Conservation (phyloP, 1,284 basidiomycete species). For the Cutaneotrichosporon cavernicola region DNA sequence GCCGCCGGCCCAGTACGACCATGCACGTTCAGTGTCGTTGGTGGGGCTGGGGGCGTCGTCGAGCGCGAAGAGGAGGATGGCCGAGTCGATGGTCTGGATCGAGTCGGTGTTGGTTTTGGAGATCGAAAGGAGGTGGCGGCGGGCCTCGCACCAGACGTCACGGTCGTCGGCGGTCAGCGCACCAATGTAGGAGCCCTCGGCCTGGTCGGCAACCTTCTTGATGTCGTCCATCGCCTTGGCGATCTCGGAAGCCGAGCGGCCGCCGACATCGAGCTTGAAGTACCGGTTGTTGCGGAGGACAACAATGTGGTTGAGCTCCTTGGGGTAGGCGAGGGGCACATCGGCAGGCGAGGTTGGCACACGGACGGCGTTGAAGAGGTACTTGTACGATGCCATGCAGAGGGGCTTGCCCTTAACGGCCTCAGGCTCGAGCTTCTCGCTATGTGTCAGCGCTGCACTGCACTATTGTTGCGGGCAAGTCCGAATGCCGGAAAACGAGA, state of each 20-base stretch:
- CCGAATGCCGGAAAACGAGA: not conserved
- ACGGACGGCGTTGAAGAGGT: conserved; percentile 89
- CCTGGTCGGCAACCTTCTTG: conserved; percentile 65
- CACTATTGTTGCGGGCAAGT: not conserved
- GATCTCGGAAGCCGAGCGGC: conserved; percentile 68
- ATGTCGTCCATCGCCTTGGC: conserved; percentile 78
- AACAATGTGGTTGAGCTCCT: conserved; percentile 74
- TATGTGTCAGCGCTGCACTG: conserved; percentile 40
- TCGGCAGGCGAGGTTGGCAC: conserved; percentile 83
- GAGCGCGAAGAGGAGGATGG: conserved; percentile 81
- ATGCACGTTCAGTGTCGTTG: conserved; percentile 68
- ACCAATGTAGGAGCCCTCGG: conserved; percentile 66
- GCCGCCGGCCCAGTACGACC: conserved; percentile 87
- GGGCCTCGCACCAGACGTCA: conserved; percentile 84
- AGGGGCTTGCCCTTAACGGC: conserved; percentile 77
- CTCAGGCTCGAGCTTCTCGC: conserved; percentile 83
- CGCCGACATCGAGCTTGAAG: conserved; percentile 71
- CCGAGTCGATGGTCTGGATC: conserved; percentile 80
- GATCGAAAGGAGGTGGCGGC: conserved; percentile 65
- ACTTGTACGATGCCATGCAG: conserved; percentile 94
- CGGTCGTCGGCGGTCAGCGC: conserved; percentile 84
- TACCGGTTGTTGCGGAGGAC: conserved; percentile 90
- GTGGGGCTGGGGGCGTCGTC: conserved; percentile 59
- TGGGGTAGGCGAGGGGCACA: conserved; percentile 77
- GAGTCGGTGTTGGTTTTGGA: conserved; percentile 66